These are phyloP conservation scores for Solanum neorickii DNA, from an alignment of 257 asterid species.

Conservation along the genomic window DNA sequence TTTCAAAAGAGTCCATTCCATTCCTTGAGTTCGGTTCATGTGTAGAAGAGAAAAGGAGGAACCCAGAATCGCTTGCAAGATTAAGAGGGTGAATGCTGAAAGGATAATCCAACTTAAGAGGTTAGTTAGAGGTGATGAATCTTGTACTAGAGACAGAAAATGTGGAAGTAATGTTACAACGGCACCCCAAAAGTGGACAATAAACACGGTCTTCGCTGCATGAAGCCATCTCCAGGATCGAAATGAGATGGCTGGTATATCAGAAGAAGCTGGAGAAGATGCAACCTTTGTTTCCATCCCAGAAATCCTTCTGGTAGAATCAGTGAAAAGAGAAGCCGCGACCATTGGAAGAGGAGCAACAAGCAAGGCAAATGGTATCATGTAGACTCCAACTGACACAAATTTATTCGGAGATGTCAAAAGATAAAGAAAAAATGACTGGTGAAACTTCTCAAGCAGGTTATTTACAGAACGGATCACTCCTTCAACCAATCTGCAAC, in stretches of 20 bases:
- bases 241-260: constrained; percentile 21
- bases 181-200: constrained; percentile 74
- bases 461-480: constrained; percentile 77
- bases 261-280: constrained; percentile 10
- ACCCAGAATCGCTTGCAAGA: constrained; percentile 22
- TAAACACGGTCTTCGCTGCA: constrained; percentile 60
- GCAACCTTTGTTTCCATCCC: constrained; percentile 7
- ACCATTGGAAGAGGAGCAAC: constrained; percentile 84
- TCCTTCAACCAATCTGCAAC: constrained; percentile 84
- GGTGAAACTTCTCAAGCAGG: constrained; percentile 97
- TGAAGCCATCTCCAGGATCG: constrained; percentile 81
- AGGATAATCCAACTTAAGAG: constrained; percentile 38
- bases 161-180: constrained; percentile 57
- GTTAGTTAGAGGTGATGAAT: constrained; percentile 38
- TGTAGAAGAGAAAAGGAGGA: constrained; percentile 11
- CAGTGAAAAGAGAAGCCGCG: constrained; percentile 70
- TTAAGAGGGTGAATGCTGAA: constrained; percentile 38
- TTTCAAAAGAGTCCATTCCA: constrained; percentile 66
- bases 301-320: constrained; percentile 20
- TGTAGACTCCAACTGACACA: constrained; percentile 87
- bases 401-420: constrained; percentile 71
- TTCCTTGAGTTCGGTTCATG: constrained; percentile 13
- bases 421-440: constrained; percentile 85
- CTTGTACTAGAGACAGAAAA: constrained; percentile 30
- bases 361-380: constrained; percentile 84